Evolutionary conservation across 768 basidiomycete genomes (phyloP).

Genomic region (Trametes meyenii): DNA sequence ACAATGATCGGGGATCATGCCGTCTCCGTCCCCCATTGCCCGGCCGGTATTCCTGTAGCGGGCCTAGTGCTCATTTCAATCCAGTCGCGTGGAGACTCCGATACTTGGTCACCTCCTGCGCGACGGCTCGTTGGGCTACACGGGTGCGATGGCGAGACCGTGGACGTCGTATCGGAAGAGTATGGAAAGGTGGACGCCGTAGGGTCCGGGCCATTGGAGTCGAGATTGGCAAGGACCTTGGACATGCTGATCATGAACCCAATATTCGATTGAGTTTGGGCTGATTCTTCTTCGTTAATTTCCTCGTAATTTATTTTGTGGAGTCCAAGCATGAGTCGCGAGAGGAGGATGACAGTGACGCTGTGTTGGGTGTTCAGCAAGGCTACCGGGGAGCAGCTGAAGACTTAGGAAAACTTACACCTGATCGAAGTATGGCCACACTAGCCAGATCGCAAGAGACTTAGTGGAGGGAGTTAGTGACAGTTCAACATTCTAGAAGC

Average conservation of each 20-base stretch:
- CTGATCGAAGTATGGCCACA: constrained; percentile 1
- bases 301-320: constrained; percentile 2
- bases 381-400: not conserved
- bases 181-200: too few species aligned
- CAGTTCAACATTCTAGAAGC: too few species aligned
- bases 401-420: not conserved
- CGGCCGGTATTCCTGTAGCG: too few species aligned
- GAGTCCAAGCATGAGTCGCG: constrained; percentile 7
- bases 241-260: not conserved
- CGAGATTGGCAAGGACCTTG: constrained; percentile 4
- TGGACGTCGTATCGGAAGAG: too few species aligned
- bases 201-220: not conserved
- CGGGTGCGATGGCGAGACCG: too few species aligned
- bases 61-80: too few species aligned
- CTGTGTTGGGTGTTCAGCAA: not conserved
- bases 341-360: not conserved
- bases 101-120: too few species aligned
- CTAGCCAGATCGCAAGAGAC: not conserved
- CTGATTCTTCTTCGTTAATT: not conserved
- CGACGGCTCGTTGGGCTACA: too few species aligned
- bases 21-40: too few species aligned
- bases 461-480: not conserved
- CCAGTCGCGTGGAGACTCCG: too few species aligned
- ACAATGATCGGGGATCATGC: too few species aligned
- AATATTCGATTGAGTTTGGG: not conserved